Evolutionary conservation across 2,329 filamentous ascomycete genomes (phyloP), one percentile per base, ranked within the genome.

Genomic region (Hymenoscyphus repandus): DNA sequence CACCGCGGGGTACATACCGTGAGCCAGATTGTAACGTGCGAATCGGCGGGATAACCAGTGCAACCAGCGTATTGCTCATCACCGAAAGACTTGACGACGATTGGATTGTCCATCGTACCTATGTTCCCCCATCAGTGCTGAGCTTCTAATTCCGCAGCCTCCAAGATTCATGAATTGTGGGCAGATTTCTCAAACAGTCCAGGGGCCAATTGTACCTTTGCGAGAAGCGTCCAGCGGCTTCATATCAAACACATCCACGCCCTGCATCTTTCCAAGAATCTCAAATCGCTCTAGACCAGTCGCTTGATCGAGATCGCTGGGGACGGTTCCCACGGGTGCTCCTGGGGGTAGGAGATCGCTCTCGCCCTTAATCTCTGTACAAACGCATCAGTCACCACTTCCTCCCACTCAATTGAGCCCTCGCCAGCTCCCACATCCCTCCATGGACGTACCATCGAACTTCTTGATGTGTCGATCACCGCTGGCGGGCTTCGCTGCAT

Each of bases 241-340:
- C 93, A 97, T 96, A 76, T 99, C 91, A 77, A 99, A 99, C 70
- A 97, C 79, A 70, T 99, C 93, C 66, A 96, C 78, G 62, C 93
- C 91, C 79, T 97, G 90, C 87, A 97, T 96, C 84, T 99, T 99
- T 75, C 93, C 93, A 70, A 99, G 80, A 68, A 99, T 93, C 76
- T 99, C 93, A 64, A 99, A 82, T 82, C 93, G 91, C 80, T 99
- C 93, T 54, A 97, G 80, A 88, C 93, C 93, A 64, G 93, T 97
- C 54, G 93, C 76, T 74, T 99, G 93, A 72, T 97, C 90, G 69
- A 95, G 73, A 74, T 99, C 93, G 74, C 89, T 95, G 61, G 93
- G 90, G 62, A 99, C 78, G 70, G 86, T 88, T 69, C 93, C 92
- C 59, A 83, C 75, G 64, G 80, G 72, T 64, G 87, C 90, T 77